Base-by-base conservation (phyloP, 352 stramenopile genomes). In the Phytophthora nicotianae region DNA sequence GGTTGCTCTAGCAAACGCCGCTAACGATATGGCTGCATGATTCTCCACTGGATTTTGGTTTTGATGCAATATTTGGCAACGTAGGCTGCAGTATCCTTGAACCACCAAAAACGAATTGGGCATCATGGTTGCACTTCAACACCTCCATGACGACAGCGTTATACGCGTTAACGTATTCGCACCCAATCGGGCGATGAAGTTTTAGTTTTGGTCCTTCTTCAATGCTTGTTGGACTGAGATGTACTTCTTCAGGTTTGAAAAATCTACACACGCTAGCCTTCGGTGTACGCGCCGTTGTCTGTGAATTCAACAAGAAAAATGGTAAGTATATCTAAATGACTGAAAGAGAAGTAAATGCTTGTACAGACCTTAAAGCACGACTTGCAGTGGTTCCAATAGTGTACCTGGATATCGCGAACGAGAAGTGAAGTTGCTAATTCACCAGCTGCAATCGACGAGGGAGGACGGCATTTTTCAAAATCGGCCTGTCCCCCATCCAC, bases 131-230 rank as follows among this genome's bases (percentile, higher is more conserved):
- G 41, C 59, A 79, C 49, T 69, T 71, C 3, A 79, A 42, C 0
- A 40, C 40, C 0, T 5, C 38, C 52, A 72, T 58, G 0, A 78
- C 24, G 0, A 61, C 38, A 0, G 29, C 20, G 10, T 68, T 79
- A 52, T 69, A 79, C 3, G 58, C 9, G n/a, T 72, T 79, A 3
- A 74, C 48, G 33, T 75, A 79, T 33, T 75, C 62, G 11, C 62
- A 71, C 0, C 62, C 61, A 7, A 71, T 43, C 1, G 47, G 9
- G 0, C 52, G 56, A 26, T 68, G 56, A 7, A 75, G 32, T 0
- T 1, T 20, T 1, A 75, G 16, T 4, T 49, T 48, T 0, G 1
- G 11, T 0, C 35, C 29, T 2, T 63, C 4, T 3, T 51, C 42
- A 20, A 71, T 53, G 0, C 0, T 20, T 6, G 56, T 60, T 0